Conservation (phyloP, 108 stramenopile genomes). For the Cylindrotheca fusiformis region DNA sequence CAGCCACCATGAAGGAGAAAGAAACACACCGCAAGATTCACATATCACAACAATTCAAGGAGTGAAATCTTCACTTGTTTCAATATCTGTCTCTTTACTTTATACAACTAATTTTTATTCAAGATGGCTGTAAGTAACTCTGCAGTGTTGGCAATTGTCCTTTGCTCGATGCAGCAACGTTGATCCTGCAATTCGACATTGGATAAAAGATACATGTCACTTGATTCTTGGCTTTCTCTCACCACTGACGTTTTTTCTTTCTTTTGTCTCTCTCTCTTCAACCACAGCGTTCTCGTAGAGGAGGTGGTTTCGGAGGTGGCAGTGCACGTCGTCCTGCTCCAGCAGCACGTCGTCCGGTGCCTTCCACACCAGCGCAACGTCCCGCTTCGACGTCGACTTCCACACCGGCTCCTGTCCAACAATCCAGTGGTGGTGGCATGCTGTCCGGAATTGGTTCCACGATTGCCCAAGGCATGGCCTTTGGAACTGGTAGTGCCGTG, state of each 20-base stretch:
- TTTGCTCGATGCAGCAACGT: too few relatives aligned
- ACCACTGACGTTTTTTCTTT: slow-evolving; percentile 4
- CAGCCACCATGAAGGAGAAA: too few relatives aligned
- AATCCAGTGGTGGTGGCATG: slow-evolving; percentile 83
- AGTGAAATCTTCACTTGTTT: too few relatives aligned
- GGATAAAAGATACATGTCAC: background rate
- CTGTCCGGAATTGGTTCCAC: slow-evolving; percentile 93
- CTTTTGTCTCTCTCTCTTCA: background rate
- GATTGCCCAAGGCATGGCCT: slow-evolving; percentile 97
- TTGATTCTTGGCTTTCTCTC: background rate
- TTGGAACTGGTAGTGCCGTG: slow-evolving; percentile 95
- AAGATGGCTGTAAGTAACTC: slow-evolving; percentile 14
- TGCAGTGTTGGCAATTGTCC: background rate
- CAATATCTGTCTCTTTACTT: too few relatives aligned
- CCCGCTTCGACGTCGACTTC: slow-evolving; percentile 38
- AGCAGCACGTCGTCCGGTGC: background rate
- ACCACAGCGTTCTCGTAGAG: slow-evolving; percentile 32
- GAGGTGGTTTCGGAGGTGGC: slow-evolving; percentile 18
- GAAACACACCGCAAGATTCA: too few relatives aligned
- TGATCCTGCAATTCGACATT: too few relatives aligned
- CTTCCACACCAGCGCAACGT: slow-evolving; percentile 5
- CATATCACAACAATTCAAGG: too few relatives aligned
- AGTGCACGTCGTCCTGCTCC: slow-evolving; percentile 17
- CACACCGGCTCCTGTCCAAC: slow-evolving; percentile 41
- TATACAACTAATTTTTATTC: too few relatives aligned